phyloP scores from a whole-genome alignment of 2,329 filamentous ascomycete genomes.

The Trichothecium roseum region DNA sequence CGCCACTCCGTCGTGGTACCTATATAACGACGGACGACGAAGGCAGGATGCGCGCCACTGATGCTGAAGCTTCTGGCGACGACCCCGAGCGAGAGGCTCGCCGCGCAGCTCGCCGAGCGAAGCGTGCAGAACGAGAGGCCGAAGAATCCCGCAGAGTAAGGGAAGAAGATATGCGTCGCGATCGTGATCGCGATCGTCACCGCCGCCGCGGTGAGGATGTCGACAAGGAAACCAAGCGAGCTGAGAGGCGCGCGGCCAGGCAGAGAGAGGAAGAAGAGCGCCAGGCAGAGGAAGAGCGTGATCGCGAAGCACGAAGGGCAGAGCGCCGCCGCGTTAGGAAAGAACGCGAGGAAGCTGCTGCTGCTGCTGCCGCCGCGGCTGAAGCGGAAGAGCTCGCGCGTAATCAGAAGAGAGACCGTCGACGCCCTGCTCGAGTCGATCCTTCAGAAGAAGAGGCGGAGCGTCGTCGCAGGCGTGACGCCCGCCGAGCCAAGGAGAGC shows the following conservation, averaged over 20 bases:
- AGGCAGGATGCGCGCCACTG: constrained; percentile 33
- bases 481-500: constrained; percentile 31
- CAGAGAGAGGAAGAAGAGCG: constrained; percentile 39
- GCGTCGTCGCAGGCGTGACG: constrained; percentile 42
- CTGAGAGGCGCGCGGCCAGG: constrained; percentile 39
- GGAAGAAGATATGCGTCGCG: constrained; percentile 41
- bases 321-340: constrained; percentile 39
- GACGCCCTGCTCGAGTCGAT: constrained; percentile 33
- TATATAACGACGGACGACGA: constrained; percentile 42
- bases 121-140: constrained; percentile 36
- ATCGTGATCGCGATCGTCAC: constrained; percentile 44
- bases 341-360: constrained; percentile 34
- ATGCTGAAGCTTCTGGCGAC: constrained; percentile 34
- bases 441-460: constrained; percentile 38
- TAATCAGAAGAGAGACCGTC: constrained; percentile 37
- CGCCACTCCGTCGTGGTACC: constrained; percentile 36
- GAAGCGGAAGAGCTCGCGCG: constrained; percentile 33
- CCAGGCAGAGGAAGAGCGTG: constrained; percentile 36
- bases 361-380: constrained; percentile 27
- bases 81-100: constrained; percentile 52
- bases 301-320: constrained; percentile 27
- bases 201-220: constrained; percentile 46
- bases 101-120: constrained; percentile 50
- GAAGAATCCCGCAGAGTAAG: constrained; percentile 48
- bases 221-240: constrained; percentile 48